Evolutionary conservation across 2,329 filamentous ascomycete genomes (phyloP).

Genomic region (Aspergillus chevalieri): DNA sequence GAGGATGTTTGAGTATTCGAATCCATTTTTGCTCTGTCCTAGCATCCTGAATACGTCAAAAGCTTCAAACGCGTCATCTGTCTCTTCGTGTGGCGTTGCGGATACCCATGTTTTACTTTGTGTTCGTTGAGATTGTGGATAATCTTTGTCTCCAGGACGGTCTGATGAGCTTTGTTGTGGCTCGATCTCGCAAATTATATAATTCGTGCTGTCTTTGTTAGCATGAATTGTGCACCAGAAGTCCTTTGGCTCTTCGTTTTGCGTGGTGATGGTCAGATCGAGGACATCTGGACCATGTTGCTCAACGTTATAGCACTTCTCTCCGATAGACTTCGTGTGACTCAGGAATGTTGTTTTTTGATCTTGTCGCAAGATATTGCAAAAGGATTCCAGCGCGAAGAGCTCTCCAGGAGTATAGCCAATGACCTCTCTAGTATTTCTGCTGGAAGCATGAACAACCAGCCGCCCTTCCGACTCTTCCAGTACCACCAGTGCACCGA

Average conservation of each 20-base stretch:
- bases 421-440: conserved; percentile 68
- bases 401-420: conserved; percentile 69
- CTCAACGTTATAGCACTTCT: conserved; percentile 67
- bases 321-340: conserved; percentile 75
- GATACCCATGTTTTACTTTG: background rate
- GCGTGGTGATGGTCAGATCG: conserved; percentile 60
- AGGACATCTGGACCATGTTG: conserved; percentile 78
- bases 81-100: background rate
- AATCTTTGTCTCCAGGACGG: background rate
- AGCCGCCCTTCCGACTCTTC: conserved; percentile 60
- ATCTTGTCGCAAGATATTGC: conserved; percentile 75
- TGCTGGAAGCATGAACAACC: conserved; percentile 64
- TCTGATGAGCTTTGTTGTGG: conserved; percentile 35
- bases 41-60: background rate
- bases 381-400: conserved; percentile 66
- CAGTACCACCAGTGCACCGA: conserved; percentile 70
- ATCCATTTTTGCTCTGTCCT: background rate
- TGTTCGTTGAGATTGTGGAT: background rate
- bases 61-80: background rate
- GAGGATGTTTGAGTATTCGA: conserved; percentile 59
- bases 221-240: conserved; percentile 85
- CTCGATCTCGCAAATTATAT: conserved; percentile 82
- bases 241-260: conserved; percentile 53
- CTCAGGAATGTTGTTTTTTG: conserved; percentile 73
- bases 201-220: conserved; percentile 57